Percentiles rank a stretch among this genome's conserved stretches.
phyloP scores from a whole-genome alignment of 2,329 filamentous ascomycete genomes.

The Claviceps digitariae region DNA sequence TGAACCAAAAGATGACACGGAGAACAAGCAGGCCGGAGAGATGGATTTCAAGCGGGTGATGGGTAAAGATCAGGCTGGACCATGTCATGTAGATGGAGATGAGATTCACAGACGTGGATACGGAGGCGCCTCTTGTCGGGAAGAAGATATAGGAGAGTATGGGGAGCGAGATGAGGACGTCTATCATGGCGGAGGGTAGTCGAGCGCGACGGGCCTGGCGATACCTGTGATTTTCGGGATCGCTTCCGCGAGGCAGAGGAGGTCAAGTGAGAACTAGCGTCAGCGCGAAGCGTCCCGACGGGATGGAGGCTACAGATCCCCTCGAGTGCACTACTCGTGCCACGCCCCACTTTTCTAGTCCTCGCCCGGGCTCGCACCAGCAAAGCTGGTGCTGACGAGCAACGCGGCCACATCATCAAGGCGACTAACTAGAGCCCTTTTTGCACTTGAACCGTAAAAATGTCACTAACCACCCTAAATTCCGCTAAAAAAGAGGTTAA shows the following conservation, averaged over 20 bases:
- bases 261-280: too few relatives aligned
- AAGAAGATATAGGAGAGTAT: constrained; percentile 55
- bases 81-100: constrained; percentile 87
- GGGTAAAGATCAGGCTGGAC: constrained; percentile 68
- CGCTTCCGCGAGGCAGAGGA: background rate
- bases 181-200: constrained; percentile 28
- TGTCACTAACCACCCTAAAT: too few relatives aligned
- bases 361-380: too few relatives aligned
- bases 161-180: constrained; percentile 58
- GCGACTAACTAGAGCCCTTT: too few relatives aligned
- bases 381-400: too few relatives aligned
- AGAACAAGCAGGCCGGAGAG: constrained; percentile 55
- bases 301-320: too few relatives aligned
- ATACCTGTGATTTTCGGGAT: background rate
- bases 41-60: constrained; percentile 63
- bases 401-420: too few relatives aligned
- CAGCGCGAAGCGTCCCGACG: too few relatives aligned
- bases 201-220: background rate
- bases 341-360: too few relatives aligned
- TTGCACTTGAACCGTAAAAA: too few relatives aligned
- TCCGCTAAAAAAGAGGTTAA: too few relatives aligned
- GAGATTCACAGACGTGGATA: constrained; percentile 68
- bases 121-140: constrained; percentile 45
- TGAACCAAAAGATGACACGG: constrained; percentile 55
- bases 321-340: too few relatives aligned